These are phyloP conservation scores for Arabidopsis lyrata DNA, from an alignment of 441 rosid species.

Conservation along the genomic window DNA sequence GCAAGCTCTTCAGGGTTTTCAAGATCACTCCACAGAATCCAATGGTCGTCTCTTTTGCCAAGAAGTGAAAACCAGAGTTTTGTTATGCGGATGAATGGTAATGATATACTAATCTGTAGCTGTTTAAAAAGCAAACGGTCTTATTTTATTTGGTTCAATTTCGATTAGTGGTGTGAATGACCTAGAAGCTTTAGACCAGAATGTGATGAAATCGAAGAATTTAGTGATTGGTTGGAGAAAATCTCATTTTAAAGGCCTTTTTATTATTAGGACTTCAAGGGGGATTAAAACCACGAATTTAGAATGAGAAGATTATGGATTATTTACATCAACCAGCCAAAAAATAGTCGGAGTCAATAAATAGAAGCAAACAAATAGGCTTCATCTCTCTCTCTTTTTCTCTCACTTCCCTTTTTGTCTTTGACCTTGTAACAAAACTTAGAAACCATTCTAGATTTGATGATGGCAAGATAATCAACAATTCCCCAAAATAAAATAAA, in stretches of 20 bases:
- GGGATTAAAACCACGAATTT: constrained; percentile 35
- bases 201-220: constrained; percentile 15
- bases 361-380: constrained; percentile 39
- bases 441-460: background rate
- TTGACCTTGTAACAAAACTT: constrained; percentile 15
- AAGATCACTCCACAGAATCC: constrained; percentile 87
- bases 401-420: constrained; percentile 18
- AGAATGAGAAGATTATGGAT: constrained; percentile 26
- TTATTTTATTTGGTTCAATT: background rate
- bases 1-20: constrained; percentile 95
- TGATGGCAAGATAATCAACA: constrained; percentile 7
- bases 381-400: constrained; percentile 21
- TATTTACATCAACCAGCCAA: constrained; percentile 40
- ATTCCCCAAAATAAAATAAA: constrained; percentile 18
- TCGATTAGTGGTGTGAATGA: constrained; percentile 13
- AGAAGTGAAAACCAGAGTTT: constrained; percentile 51
- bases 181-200: constrained; percentile 8
- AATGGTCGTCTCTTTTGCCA: constrained; percentile 75
- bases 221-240: background rate
- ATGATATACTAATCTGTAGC: background rate
- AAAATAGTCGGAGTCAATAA: constrained; percentile 37
- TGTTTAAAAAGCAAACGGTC: constrained; percentile 5
- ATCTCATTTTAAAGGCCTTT: background rate
- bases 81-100: constrained; percentile 25
- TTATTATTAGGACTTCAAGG: constrained; percentile 13